Conservation (phyloP, 768 basidiomycete species). For the Pleurotus eryngii region DNA sequence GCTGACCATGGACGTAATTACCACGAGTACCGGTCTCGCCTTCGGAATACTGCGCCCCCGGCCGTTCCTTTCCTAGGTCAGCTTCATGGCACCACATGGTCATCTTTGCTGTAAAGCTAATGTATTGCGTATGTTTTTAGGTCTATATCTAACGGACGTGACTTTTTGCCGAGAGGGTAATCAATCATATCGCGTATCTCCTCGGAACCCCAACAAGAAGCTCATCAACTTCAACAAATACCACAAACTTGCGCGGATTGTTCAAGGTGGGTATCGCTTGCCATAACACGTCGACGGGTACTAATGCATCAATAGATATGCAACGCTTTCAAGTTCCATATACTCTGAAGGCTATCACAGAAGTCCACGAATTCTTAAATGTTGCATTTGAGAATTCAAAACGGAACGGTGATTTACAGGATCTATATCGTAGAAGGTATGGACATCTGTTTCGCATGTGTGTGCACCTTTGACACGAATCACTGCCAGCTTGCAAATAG, state of each 20-base stretch:
- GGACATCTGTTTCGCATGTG: slow-evolving; percentile 17
- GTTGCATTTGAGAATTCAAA: slow-evolving; percentile 72
- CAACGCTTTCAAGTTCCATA: slow-evolving; percentile 89
- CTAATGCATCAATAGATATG: slow-evolving; percentile 55
- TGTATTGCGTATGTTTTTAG: slow-evolving; percentile 30
- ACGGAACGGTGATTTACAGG: slow-evolving; percentile 79
- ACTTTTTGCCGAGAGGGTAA: slow-evolving; percentile 97
- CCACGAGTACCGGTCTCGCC: slow-evolving; percentile 82
- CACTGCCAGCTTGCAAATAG: slow-evolving; percentile 64
- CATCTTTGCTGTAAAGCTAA: slow-evolving; percentile 10
- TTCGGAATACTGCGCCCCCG: slow-evolving; percentile 87
- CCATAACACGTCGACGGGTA: not conserved
- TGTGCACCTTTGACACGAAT: slow-evolving; percentile 8
- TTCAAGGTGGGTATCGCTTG: slow-evolving; percentile 53
- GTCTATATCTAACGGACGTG: slow-evolving; percentile 85
- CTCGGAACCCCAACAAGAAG: slow-evolving; percentile 68
- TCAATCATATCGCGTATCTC: slow-evolving; percentile 78
- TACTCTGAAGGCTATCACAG: slow-evolving; percentile 83
- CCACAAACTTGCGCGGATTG: slow-evolving; percentile 81
- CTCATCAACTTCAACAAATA: slow-evolving; percentile 97
- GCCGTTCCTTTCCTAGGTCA: slow-evolving; percentile 93
- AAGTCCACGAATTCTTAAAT: slow-evolving; percentile 79
- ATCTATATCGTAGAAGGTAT: slow-evolving; percentile 82
- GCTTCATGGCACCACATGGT: slow-evolving; percentile 12
- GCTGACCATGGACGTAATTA: slow-evolving; percentile 92